Conservation (phyloP, 768 basidiomycete species). For the Auriscalpium microsporum region DNA sequence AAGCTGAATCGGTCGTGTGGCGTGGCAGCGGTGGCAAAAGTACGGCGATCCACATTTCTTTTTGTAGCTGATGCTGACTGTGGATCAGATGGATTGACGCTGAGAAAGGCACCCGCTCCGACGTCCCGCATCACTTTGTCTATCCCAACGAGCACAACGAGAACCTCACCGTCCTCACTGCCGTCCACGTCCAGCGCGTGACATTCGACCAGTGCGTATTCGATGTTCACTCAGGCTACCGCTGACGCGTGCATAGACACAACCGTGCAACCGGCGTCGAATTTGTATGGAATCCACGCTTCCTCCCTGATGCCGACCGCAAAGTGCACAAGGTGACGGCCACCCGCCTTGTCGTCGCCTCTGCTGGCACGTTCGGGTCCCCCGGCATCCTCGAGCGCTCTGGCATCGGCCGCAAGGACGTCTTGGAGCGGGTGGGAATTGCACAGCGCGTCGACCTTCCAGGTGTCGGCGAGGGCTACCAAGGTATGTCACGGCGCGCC, state of each 20-base stretch:
- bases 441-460: slow-evolving; percentile 26
- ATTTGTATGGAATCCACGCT: slow-evolving; percentile 21
- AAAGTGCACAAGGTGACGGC: slow-evolving; percentile 20
- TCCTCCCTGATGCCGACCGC: slow-evolving; percentile 12
- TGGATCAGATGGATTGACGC: slow-evolving; percentile 43
- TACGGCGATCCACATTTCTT: slow-evolving; percentile 17
- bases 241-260: neutral
- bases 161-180: slow-evolving; percentile 26
- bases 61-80: neutral
- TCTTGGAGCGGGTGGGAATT: slow-evolving; percentile 24
- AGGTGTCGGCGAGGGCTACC: slow-evolving; percentile 32
- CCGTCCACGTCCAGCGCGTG: slow-evolving; percentile 27
- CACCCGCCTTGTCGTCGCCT: slow-evolving; percentile 27
- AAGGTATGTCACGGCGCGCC: slow-evolving; percentile 17
- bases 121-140: slow-evolving; percentile 36
- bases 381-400: slow-evolving; percentile 33
- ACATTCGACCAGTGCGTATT: slow-evolving; percentile 25
- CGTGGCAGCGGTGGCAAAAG: slow-evolving; percentile 47
- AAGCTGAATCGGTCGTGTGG: neutral
- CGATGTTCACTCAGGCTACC: neutral
- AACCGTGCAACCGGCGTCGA: slow-evolving; percentile 26
- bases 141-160: slow-evolving; percentile 24
- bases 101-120: slow-evolving; percentile 46
- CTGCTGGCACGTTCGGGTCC: slow-evolving; percentile 28
- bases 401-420: slow-evolving; percentile 28